Percentiles rank a stretch among this genome's conserved stretches.
phyloP scores from a whole-genome alignment of 2,329 filamentous ascomycete genomes.

The Catunica adiposa region DNA sequence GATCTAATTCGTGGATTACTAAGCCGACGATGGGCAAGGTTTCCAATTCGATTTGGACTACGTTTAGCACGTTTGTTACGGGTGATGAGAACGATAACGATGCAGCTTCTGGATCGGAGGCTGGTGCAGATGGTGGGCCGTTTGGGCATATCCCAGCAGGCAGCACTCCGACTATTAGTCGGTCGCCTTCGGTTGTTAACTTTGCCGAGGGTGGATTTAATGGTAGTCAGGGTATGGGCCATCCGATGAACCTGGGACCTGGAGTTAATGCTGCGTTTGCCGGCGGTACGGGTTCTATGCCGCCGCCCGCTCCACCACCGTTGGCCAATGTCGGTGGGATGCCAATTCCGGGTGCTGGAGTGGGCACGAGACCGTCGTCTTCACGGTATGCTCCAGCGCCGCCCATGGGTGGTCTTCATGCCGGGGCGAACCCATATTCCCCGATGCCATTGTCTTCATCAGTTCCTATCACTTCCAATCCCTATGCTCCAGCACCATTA shows the following conservation, averaged over 20 bases:
- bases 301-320: conserved; percentile 17
- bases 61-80: conserved; percentile 90
- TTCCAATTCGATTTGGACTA: conserved; percentile 74
- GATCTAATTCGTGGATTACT: conserved; percentile 73
- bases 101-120: conserved; percentile 40
- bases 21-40: conserved; percentile 95
- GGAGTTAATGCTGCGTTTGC: conserved; percentile 19
- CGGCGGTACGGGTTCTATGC: conserved; percentile 16
- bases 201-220: conserved; percentile 40
- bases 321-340: not conserved
- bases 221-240: conserved; percentile 17
- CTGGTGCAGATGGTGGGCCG: conserved; percentile 48
- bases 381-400: conserved; percentile 33
- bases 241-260: conserved; percentile 17
- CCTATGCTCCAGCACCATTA: conserved; percentile 3
- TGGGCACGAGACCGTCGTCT: conserved; percentile 20
- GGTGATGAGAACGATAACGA: conserved; percentile 73
- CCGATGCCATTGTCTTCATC: conserved; percentile 15
- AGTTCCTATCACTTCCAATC: not conserved
- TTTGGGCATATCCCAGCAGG: conserved; percentile 70
- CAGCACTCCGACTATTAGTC: conserved; percentile 52
- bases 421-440: conserved; percentile 19
- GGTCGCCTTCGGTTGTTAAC: conserved; percentile 51
- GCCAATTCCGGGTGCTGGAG: not conserved
- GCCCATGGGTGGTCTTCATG: conserved; percentile 17